These are phyloP conservation scores for Fusarium tanahbumbuense DNA, from an alignment of 2,329 filamentous ascomycete genomes.

Conservation along the genomic window DNA sequence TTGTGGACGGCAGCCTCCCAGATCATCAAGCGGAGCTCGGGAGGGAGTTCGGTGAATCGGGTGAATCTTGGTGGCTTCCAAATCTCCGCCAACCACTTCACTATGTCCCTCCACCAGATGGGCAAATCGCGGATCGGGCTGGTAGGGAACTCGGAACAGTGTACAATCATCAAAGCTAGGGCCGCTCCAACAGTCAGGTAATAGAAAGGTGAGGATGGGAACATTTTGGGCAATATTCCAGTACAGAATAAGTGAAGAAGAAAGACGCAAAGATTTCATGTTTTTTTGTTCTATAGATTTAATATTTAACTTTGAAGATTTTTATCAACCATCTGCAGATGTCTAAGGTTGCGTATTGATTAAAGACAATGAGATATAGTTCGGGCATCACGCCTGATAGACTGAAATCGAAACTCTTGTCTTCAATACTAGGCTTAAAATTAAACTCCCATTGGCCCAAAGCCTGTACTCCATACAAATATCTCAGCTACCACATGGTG, in stretches of 20 bases:
- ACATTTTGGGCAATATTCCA: not conserved
- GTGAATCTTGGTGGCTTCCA: not conserved
- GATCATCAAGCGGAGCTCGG: conserved; percentile 6
- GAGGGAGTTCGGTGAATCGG: not conserved
- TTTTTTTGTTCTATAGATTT: not conserved
- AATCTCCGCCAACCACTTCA: not conserved
- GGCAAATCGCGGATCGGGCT: not conserved
- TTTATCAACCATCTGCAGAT: not conserved
- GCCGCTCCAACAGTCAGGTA: not conserved
- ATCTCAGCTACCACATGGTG: not conserved
- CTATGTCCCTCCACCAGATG: not conserved
- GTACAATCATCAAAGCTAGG: not conserved
- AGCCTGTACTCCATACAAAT: not conserved
- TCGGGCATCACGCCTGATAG: not conserved
- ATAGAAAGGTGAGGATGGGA: not conserved
- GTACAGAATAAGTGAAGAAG: not conserved
- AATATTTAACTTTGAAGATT: not conserved
- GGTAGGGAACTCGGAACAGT: no score
- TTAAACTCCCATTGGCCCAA: not conserved
- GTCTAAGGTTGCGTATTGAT: not conserved
- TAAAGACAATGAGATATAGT: not conserved
- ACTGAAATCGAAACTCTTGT: not conserved
- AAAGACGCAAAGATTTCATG: not conserved
- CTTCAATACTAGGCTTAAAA: not conserved
- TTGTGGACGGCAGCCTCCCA: conserved; percentile 7